Evolutionary conservation across 352 stramenopile genomes (phyloP).

Genomic region (Pythium chondricola): DNA sequence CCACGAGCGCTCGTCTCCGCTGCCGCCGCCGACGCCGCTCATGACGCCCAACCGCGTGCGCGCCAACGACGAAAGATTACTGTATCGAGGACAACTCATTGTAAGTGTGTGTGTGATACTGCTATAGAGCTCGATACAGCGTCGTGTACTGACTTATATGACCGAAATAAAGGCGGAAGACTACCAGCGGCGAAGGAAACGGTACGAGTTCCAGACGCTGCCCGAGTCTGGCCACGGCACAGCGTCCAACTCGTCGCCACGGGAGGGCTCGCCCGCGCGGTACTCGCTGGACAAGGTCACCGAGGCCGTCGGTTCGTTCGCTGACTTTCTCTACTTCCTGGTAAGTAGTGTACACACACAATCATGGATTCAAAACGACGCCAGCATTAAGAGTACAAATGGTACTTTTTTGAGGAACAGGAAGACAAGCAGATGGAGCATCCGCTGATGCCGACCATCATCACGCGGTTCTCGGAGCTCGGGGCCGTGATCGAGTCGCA

Average conservation of each 20-base stretch:
- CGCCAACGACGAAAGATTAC: conserved; percentile 18
- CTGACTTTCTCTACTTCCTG: conserved; percentile 77
- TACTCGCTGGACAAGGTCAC: conserved; percentile 71
- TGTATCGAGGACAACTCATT: conserved; percentile 20
- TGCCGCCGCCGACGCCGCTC: conserved; percentile 12
- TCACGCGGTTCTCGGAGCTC: conserved; percentile 67
- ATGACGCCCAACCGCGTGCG: conserved; percentile 22
- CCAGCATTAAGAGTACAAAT: background rate
- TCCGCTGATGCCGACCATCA: conserved; percentile 70
- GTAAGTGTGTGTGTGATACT: conserved; percentile 12
- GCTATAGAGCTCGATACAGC: too few relatives aligned
- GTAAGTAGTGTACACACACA: conserved; percentile 27
- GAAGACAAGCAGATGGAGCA: conserved; percentile 71
- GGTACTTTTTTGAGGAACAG: conserved; percentile 47
- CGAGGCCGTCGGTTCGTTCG: conserved; percentile 76
- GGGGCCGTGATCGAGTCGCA: conserved; percentile 80
- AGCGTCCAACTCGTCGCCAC: conserved; percentile 23
- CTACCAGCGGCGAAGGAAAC: conserved; percentile 25
- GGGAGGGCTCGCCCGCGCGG: conserved; percentile 44
- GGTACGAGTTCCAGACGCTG: conserved; percentile 59
- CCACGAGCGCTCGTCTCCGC: conserved; percentile 4
- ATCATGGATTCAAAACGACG: too few relatives aligned
- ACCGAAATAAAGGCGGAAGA: conserved; percentile 20
- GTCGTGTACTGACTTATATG: background rate
- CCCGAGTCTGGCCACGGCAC: conserved; percentile 32